Percentiles rank a stretch among this genome's conserved stretches.
Conservation (phyloP, 2,329 filamentous ascomycete species). For the Sordariomycetes sp. region DNA sequence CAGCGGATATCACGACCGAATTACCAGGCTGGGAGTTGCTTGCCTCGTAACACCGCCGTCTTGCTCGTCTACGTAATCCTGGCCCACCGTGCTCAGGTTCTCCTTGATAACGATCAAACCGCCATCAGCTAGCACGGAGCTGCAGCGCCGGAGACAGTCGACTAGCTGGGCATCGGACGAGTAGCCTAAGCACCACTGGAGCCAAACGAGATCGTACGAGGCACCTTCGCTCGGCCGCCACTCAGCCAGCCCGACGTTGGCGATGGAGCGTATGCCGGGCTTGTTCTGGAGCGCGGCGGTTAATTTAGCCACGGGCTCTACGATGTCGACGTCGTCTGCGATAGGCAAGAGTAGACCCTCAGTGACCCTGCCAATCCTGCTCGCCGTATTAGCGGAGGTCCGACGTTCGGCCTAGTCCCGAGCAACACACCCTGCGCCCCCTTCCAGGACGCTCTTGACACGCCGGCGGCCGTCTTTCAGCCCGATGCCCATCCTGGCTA, state of each 20-base stretch:
- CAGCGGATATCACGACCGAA: not conserved
- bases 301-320: conserved; percentile 80
- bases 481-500: conserved; percentile 50
- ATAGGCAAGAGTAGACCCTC: conserved; percentile 63
- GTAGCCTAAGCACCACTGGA: conserved; percentile 83
- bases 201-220: conserved; percentile 75
- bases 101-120: conserved; percentile 42
- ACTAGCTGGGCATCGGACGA: conserved; percentile 65
- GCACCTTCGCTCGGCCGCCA: conserved; percentile 42
- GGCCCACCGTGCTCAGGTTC: conserved; percentile 49
- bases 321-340: conserved; percentile 62
- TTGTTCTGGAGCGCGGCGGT: conserved; percentile 49
- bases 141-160: conserved; percentile 55
- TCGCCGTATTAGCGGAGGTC: not conserved
- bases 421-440: conserved; percentile 24
- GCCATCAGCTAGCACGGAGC: conserved; percentile 19
- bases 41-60: conserved; percentile 70
- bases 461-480: conserved; percentile 19
- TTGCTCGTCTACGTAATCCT: conserved; percentile 62
- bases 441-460: conserved; percentile 21
- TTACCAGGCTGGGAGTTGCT: conserved; percentile 9
- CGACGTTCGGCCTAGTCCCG: not conserved
- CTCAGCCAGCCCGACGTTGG: conserved; percentile 62
- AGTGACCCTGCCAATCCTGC: conserved; percentile 73
- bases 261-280: conserved; percentile 50